Evolutionary conservation across 441 rosid species (phyloP).

Genomic region (Geranium incanum): DNA sequence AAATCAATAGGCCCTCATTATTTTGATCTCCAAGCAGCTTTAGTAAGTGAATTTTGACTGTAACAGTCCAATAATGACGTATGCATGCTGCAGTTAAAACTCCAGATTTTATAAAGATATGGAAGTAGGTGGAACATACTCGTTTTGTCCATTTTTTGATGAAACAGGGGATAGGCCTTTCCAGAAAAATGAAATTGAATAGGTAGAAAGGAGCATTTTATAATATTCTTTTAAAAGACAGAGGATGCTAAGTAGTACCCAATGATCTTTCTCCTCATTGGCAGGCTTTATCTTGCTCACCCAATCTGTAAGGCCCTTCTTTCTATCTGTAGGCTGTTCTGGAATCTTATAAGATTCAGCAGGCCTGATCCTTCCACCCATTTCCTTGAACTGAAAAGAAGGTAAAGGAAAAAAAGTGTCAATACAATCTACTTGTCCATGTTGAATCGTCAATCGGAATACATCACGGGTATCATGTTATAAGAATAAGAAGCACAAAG

Average conservation of each 20-base stretch:
- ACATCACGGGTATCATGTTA: no score
- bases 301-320: slow-evolving; percentile 80
- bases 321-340: slow-evolving; percentile 66
- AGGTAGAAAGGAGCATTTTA: not conserved
- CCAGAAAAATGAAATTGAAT: not conserved
- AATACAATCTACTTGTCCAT: not conserved
- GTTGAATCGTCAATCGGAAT: no score
- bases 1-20: not conserved
- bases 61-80: no score
- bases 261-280: slow-evolving; percentile 94
- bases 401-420: not conserved
- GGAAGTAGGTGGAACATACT: not conserved
- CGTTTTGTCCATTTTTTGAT: not conserved
- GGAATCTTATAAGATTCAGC: slow-evolving; percentile 40
- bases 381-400: slow-evolving; percentile 74
- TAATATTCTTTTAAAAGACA: not conserved
- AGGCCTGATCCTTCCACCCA: slow-evolving; percentile 70
- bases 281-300: slow-evolving; percentile 80
- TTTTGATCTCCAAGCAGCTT: not conserved
- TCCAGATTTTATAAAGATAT: not conserved
- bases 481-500: no score
- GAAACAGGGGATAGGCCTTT: not conserved
- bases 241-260: slow-evolving; percentile 42
- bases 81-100: not conserved
- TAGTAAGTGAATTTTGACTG: not conserved